Evolutionary conservation across 345 rosid genomes (phyloP), one percentile per base, ranked within the genome.

Genomic region (Punica granatum): DNA sequence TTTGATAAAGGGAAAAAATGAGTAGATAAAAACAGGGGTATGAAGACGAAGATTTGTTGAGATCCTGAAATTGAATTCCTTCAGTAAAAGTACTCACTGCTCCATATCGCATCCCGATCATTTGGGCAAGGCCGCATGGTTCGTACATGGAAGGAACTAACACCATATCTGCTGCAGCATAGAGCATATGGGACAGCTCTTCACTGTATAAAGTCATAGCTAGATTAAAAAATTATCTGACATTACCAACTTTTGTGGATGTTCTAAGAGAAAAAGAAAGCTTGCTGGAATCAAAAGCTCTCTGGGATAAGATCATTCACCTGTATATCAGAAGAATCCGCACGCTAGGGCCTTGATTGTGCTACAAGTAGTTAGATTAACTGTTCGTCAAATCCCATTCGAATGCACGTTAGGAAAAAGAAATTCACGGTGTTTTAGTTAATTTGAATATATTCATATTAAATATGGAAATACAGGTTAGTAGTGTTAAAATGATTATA

Each of bases 101-200:
- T 33, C 89, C 89, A 58, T 84, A 84, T 16, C 80, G 75, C 89
- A 84, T 82, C 63, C 89, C 89, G 65, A 84, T 69, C 84, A 84
- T 84, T 76, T 84, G 89, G 53, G 89, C 78, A 75, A 84, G 86
- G 68, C 89, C 89, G 69, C 89, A 84, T 33, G 86, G 89, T 63
- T 84, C 89, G 56, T 80, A 84, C 42, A 84, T 74, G 56, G 89
- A 84, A 73, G 89, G 89, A 76, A 84, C 84, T 67, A 84, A 68
- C 43, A 84, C 86, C 54, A 82, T 69, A 73, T 84, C 89, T 41
- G 86, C 89, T 30, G 86, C 86, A 46, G 89, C 84, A 76, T 84
- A 84, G 62, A 84, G 86, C 84, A 84, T 78, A 71, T 84, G 89
- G 62, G 89, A 78, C 59, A 84, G 74, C 79, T 84, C 86, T 71